Conservation (phyloP, 345 rosid species). For the Euphorbia peplus region DNA sequence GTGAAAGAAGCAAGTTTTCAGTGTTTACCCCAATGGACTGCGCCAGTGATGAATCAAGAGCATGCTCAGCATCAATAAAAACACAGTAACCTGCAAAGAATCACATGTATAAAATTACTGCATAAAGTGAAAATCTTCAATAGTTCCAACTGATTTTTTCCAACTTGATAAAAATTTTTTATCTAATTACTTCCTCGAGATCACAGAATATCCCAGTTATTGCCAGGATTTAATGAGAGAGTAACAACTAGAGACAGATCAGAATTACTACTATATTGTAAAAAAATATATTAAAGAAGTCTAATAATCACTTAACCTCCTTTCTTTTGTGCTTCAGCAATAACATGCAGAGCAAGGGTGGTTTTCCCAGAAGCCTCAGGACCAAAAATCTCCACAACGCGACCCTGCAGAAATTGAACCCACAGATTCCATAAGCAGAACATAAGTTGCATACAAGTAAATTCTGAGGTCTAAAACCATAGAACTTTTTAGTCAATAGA, state of each 20-base stretch:
- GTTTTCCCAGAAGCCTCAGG: conserved; percentile 99
- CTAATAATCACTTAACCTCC: conserved; percentile 59
- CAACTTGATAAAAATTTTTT: not conserved
- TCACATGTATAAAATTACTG: conserved; percentile 8
- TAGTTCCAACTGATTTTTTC: not conserved
- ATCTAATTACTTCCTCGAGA: not conserved
- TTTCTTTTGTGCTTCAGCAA: conserved; percentile 95
- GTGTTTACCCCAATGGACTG: conserved; percentile 88
- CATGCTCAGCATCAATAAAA: conserved; percentile 98
- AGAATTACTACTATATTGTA: not conserved
- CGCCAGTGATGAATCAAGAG: conserved; percentile 88
- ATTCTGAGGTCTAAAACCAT: not conserved
- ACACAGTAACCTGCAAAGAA: conserved; percentile 68
- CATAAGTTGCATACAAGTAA: not conserved
- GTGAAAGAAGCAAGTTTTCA: conserved; percentile 85
- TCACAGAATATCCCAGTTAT: not conserved
- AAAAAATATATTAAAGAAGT: not conserved
- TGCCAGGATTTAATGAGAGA: not conserved
- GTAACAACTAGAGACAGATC: not conserved
- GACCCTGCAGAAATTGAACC: conserved; percentile 54
- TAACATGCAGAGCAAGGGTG: conserved; percentile 89
- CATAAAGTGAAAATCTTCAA: not conserved
- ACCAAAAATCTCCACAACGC: conserved; percentile 95
- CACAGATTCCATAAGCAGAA: conserved; percentile 18
- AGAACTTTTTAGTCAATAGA: not conserved